These are phyloP conservation scores for Fusarium lyarnte DNA, from an alignment of 2,329 filamentous ascomycete genomes.

Conservation along the genomic window DNA sequence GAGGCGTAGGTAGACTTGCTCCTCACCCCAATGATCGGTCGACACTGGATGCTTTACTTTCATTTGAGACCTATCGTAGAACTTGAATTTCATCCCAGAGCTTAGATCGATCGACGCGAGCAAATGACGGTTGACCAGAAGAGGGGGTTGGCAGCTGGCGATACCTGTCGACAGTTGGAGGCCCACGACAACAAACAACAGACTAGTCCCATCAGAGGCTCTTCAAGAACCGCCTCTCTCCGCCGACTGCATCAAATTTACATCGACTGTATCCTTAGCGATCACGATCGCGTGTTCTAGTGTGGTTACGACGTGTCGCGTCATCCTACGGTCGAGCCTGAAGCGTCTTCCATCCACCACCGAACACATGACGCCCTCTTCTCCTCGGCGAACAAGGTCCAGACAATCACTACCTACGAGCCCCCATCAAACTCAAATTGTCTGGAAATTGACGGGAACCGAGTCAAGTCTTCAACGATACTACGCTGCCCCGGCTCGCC, in stretches of 20 bases:
- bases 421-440: too few relatives aligned
- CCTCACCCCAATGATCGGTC: neutral
- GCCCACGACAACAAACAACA: neutral
- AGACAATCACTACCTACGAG: neutral
- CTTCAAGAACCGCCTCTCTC: neutral
- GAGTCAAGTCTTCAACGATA: neutral
- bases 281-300: rapidly evolving
- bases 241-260: too few relatives aligned
- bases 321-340: neutral
- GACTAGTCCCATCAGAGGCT: neutral
- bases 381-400: neutral
- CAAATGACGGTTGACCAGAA: neutral
- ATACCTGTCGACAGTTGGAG: neutral
- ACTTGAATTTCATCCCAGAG: too few relatives aligned
- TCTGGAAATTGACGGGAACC: neutral
- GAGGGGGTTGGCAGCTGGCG: neutral
- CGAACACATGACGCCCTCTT: neutral
- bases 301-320: neutral
- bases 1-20: neutral
- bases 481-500: neutral
- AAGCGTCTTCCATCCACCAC: neutral
- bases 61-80: neutral
- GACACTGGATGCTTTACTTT: neutral
- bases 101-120: neutral
- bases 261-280: rapidly evolving